Percentiles rank a stretch among this genome's conserved stretches.
phyloP scores from a whole-genome alignment of 2,329 filamentous ascomycete species.

The Microdochium nivale region DNA sequence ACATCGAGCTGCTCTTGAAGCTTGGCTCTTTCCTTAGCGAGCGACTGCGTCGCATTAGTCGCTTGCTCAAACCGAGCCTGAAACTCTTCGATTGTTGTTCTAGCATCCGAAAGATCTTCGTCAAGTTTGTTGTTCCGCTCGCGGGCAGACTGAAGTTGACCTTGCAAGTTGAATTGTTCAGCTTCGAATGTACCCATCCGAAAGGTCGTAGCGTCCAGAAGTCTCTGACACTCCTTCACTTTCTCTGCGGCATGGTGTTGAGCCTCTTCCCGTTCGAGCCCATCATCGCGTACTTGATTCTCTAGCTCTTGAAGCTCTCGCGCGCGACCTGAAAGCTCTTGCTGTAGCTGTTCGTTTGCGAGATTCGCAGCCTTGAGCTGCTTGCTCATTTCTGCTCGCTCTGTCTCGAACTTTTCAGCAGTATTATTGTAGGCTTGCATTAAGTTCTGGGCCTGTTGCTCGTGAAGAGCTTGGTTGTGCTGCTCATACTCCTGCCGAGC shows the following conservation, averaged over 20 bases:
- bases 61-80: background rate
- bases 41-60: background rate
- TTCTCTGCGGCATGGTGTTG: background rate
- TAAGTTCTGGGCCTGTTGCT: background rate
- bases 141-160: background rate
- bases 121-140: background rate
- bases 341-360: slow-evolving; percentile 14
- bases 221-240: background rate
- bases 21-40: background rate
- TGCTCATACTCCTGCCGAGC: background rate
- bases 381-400: slow-evolving; percentile 1
- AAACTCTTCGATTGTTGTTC: background rate
- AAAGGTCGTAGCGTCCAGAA: background rate
- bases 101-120: background rate
- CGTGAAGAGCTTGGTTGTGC: background rate
- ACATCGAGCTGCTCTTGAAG: background rate
- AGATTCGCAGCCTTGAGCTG: slow-evolving; percentile 5
- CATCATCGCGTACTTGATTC: slow-evolving; percentile 10
- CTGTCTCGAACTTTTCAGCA: background rate
- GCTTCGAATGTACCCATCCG: background rate
- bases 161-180: background rate
- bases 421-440: background rate
- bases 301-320: slow-evolving; percentile 14
- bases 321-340: slow-evolving; percentile 14
- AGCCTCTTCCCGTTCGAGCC: background rate